Base-by-base conservation (phyloP, 2,329 filamentous ascomycete species). In the Aurifilum marmelostoma region DNA sequence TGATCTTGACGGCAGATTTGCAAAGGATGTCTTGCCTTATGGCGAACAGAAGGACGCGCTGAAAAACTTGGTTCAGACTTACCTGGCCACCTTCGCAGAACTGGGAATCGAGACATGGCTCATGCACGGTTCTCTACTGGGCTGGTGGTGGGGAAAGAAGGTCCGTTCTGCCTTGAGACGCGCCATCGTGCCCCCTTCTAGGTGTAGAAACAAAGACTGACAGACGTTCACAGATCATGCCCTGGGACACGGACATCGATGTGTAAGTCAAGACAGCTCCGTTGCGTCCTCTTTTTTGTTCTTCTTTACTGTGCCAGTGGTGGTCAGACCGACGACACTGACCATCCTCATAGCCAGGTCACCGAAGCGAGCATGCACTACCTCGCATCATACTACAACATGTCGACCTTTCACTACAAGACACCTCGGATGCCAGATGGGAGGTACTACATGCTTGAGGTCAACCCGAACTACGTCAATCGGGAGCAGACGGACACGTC, bases 61-160 rank as follows among this genome's bases (percentile, higher is more conserved):
- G 69, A 85, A 84, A 64, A 84, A 89, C 72, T 87, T 95, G 73
- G 84, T 93, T 65, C 87, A 89, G 74, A 89, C 92, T 37, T 95
- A 94, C 77, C 83, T 95, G 62, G 82, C 85, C 56, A 92, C 89
- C 39, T 91, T 92, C 75, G 81, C 83, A 63, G 85, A 88, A 50
- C 83, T 92, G 39, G 86, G 88, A 2, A 78, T 94, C 69, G 89
- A 94, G 77, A 94, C 92, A 7, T 95, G 92, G 92, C 87, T 95
- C 70, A 92, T 92, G 75, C 92, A 95, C 76, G 91, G 92, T n/a
- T 91, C 91, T n/a, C 81, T 95, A 39, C 82, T 96, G 41, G 92
- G 92, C 8, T 96, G 92, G 92, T 95, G 92, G 91, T 95, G 92
- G 92, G 93, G 92, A 74, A 83, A 83, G 62, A 82, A 80, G 76